Evolutionary conservation across 139 green algal genomes (phyloP), one percentile per base, ranked within the genome.

Genomic region (Gonium pectorale): DNA sequence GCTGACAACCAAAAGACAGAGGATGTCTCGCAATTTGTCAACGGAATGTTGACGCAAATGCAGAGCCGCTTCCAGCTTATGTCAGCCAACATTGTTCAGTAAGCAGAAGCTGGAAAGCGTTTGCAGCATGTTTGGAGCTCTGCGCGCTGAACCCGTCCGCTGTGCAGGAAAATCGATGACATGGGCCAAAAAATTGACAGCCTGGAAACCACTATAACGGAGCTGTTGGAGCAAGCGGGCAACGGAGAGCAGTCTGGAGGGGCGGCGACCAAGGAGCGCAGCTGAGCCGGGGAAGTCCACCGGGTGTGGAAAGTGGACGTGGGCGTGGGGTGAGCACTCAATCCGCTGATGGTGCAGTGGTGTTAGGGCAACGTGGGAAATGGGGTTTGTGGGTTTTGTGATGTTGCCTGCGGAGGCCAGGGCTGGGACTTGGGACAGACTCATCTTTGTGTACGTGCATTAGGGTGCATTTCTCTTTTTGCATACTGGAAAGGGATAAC

Each of bases 161-260:
- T n/a, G 17, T 11, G 31, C 77, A 83, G 77, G 27, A 54, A 86
- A 31, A 92, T 94, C 46, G 91, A 94, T 51, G 91, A 94, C 31
- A 94, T 95, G 91, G 89, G 92, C 11, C 31, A 64, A 1, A 85
- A 90, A 6, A 92, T 95, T 38, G 92, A 95, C 37, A 90, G 90
- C 8, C 85, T 95, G 54, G 92, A 95, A 74, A 91, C 89, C 68
- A 88, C 78, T 44, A 93, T 95, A 43, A 59, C 79, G 2, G 91
- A 95, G 46, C 85, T 95, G 9, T 64, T 95, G 60, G 80, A 94
- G 66, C 86, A 95, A 67, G 86, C 77, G 40, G 62, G 43, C 17
- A n/a, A 13, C 3, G 22, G 59, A 17, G 74, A 82, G 38, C n/a
- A 29, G 17, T n/a, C 56, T 68, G 46, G 46, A 11, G 22, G 5